Evolutionary conservation across 805 yeast species (phyloP), one percentile per base, ranked within the genome.

Genomic region (Kodamaea sagamina): DNA sequence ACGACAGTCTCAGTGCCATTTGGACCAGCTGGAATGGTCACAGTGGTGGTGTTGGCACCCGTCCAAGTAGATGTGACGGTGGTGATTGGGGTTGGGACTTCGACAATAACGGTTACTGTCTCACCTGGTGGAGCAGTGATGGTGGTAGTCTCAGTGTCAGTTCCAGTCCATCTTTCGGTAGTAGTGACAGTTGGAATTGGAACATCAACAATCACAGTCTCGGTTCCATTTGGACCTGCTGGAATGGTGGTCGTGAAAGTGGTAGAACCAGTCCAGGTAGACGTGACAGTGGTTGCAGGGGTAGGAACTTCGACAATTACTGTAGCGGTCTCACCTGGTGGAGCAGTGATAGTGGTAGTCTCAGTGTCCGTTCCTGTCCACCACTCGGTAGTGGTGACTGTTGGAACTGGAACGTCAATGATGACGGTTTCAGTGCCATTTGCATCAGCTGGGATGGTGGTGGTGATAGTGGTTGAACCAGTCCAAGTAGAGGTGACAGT

Each of bases 291-390:
- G 22, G 46, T 43, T 9, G 51, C 52, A 4, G 50, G 24, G 4
- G 51, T 42, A 5, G 47, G 43, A 25, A 39, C 41, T n/a, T 48
- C 48, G 6, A 53, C 46, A 4, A 44, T 24, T 6, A 52, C 50
- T 3, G 57, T 41, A 13, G 37, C 50, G 15, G 29, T 48, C 29
- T 37, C 45, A 12, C 52, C 54, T n/a, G 42, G 36, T 11, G n/a
- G 3, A 3, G 43, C 43, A 7, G 52, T 46, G 44, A 47, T 41
- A 8, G 47, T 43, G 3, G 47, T 36, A 3, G 47, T 36, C 2
- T 42, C 16, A 38, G 42, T 39, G 9, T 5, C 26, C 9, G 38
- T 4, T 9, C 50, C 50, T 15, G 50, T 40, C 49, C 47, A 44
- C 3, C 38, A 31, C 11, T n/a, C 17, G 5, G 41, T 44, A 10